Base-by-base conservation (phyloP, 2,329 filamentous ascomycete species). In the Setomelanomma holmii region DNA sequence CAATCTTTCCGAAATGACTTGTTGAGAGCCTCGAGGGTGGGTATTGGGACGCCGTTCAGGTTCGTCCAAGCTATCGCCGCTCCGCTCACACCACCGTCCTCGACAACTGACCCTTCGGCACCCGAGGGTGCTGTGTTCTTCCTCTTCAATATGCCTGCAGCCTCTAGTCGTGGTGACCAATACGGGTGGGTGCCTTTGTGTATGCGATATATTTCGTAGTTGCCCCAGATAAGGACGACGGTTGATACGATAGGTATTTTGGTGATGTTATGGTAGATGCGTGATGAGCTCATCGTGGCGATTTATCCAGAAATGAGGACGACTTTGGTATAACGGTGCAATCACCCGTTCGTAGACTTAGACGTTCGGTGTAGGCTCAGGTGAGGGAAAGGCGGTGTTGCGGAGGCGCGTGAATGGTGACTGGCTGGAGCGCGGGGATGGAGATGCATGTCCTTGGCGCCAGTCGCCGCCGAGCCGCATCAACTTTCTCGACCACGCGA, bases 11-110 rank as follows among this genome's bases (percentile, higher is more conserved):
- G 40, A 42, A 58, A 62, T 11, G 63, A 61, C 22, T 45, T 40
- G 12, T 60, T 56, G 49, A 60, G 43, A 17, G 48, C 11, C 40
- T 61, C 58, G 39, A 62, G 61, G 4, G 58, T 66, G 23, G 68
- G 67, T 41, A 72, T 65, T 17, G 68, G 67, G 17, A 71, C 54
- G 41, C 69, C 66, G 33, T 71, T 69, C 21, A 71, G 41, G 17
- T 56, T 59, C 17, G 58, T 61, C 64, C 64, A 71, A 23, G 55
- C 60, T 51, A 65, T 64, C 44, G 56, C 55, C 11, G 49, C 20
- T 35, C 50, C 56, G 24, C 53, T 39, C 12, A 42, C 21, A 14
- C 55, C 52, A 27, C 45, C 23, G 33, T 45, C 42, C 22, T 49
- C 48, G n/a, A n/a, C n/a, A n/a, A n/a, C n/a, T n/a, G n/a, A n/a